A percentile compares a stretch with the other conserved stretches of the same genome.
These are phyloP conservation scores for Ascochyta rabiei DNA, from an alignment of 2,329 filamentous ascomycete genomes.

Conservation along the genomic window DNA sequence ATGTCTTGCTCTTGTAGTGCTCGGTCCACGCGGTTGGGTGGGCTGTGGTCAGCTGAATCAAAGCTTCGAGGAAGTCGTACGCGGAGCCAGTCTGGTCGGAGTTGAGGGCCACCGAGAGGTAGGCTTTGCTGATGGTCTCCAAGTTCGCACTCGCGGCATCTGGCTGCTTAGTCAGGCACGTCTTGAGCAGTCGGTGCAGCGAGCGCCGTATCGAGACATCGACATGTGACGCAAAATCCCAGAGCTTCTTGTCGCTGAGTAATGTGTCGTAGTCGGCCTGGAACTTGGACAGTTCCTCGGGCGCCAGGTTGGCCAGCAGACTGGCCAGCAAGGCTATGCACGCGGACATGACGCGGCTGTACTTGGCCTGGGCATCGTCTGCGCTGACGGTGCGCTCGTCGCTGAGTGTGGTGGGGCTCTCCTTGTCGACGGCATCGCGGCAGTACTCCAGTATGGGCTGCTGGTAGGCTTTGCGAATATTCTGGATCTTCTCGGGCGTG, in stretches of 20 bases:
- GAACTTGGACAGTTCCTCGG: slow-evolving; percentile 65
- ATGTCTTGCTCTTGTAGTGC: slow-evolving; percentile 64
- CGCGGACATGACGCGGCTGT: slow-evolving; percentile 75
- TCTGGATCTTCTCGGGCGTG: slow-evolving; percentile 76
- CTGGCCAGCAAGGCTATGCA: slow-evolving; percentile 62
- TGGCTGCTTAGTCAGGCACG: slow-evolving; percentile 57
- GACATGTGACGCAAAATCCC: slow-evolving; percentile 62
- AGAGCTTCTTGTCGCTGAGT: slow-evolving; percentile 66
- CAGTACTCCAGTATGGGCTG: slow-evolving; percentile 81
- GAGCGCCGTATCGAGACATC: slow-evolving; percentile 65
- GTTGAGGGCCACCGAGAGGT: slow-evolving; percentile 76
- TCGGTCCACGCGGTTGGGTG: slow-evolving; percentile 77
- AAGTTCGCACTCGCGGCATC: slow-evolving; percentile 46
- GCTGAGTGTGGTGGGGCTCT: slow-evolving; percentile 81
- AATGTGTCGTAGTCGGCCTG: slow-evolving; percentile 68
- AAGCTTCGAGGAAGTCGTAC: slow-evolving; percentile 69
- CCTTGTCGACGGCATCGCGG: slow-evolving; percentile 74
- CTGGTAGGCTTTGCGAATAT: slow-evolving; percentile 84
- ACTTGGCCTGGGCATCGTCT: slow-evolving; percentile 87
- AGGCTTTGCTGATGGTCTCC: slow-evolving; percentile 67
- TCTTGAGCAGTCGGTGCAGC: slow-evolving; percentile 62
- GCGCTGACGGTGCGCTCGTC: slow-evolving; percentile 83
- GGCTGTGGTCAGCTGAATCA: slow-evolving; percentile 68
- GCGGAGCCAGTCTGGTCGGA: slow-evolving; percentile 76
- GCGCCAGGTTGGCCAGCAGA: slow-evolving; percentile 54